A percentile compares a stretch with the other conserved stretches of the same genome.
phyloP scores from a whole-genome alignment of 257 asterid genomes.

The Petunia secreta region DNA sequence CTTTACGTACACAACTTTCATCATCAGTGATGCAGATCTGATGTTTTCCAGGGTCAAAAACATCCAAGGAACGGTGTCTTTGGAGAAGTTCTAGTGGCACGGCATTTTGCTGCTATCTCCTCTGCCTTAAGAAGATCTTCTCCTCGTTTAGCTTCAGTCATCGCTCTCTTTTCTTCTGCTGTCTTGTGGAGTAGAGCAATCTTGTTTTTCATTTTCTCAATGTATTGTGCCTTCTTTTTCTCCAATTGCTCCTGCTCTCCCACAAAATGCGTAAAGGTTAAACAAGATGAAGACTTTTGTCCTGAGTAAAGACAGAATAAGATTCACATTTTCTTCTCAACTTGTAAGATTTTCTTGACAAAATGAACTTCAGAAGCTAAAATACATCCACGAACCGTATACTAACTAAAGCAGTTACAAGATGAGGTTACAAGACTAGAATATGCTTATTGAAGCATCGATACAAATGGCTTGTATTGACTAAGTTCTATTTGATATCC shows the following conservation, averaged over 20 bases:
- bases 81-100: conserved; percentile 84
- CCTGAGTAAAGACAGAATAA: not conserved
- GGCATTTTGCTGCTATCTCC: conserved; percentile 78
- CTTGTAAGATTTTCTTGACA: not conserved
- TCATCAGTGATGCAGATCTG: conserved; percentile 26
- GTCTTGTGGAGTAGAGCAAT: conserved; percentile 70
- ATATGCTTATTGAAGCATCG: conserved; percentile 12
- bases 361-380: not conserved
- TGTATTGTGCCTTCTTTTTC: conserved; percentile 70
- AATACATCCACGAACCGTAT: not conserved
- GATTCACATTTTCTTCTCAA: not conserved
- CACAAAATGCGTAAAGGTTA: not conserved
- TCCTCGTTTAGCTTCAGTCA: conserved; percentile 71
- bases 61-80: conserved; percentile 69
- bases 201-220: conserved; percentile 81
- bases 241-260: conserved; percentile 66
- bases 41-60: conserved; percentile 47
- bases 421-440: not conserved
- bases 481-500: not conserved
- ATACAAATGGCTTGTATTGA: not conserved
- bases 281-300: not conserved
- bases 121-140: conserved; percentile 90
- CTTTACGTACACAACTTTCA: conserved; percentile 42
- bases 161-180: conserved; percentile 84
- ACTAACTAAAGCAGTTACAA: not conserved